Evolutionary conservation across 202 grass and related monocot species (phyloP).

Genomic region (Panicum hallii): DNA sequence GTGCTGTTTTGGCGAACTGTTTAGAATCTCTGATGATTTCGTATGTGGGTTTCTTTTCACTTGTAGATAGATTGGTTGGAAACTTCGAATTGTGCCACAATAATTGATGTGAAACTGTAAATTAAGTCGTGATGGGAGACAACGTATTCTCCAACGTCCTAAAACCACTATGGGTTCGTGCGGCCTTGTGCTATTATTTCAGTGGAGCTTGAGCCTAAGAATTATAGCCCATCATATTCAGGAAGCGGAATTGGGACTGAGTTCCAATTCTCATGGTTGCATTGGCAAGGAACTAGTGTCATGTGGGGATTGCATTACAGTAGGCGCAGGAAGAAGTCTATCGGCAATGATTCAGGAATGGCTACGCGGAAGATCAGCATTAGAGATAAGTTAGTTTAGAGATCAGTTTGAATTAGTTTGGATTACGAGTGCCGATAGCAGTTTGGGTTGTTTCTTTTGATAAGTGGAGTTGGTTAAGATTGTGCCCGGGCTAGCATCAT

Average conservation of each 20-base stretch:
- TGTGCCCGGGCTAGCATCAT: too few relatives aligned
- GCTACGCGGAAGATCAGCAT: too few relatives aligned
- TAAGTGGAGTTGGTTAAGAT: too few relatives aligned
- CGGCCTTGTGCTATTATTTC: not conserved
- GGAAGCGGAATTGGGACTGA: not conserved
- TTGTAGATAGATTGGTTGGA: conserved; percentile 13
- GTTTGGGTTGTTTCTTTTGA: too few relatives aligned
- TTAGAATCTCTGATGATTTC: not conserved
- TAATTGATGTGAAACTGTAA: not conserved
- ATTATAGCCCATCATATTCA: not conserved
- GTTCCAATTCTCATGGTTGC: not conserved
- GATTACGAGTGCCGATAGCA: too few relatives aligned
- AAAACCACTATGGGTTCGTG: not conserved
- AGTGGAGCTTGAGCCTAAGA: not conserved
- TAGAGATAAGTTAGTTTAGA: too few relatives aligned
- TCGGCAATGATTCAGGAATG: too few relatives aligned
- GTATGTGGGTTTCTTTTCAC: not conserved
- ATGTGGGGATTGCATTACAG: not conserved
- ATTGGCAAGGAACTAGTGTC: not conserved
- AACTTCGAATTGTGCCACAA: not conserved
- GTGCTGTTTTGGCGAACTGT: not conserved
- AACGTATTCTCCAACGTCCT: not conserved
- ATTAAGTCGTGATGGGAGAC: not conserved
- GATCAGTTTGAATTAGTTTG: too few relatives aligned
- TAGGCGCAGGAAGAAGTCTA: too few relatives aligned